Evolutionary conservation across 768 basidiomycete species (phyloP).

Genomic region (Leccinum boreale): DNA sequence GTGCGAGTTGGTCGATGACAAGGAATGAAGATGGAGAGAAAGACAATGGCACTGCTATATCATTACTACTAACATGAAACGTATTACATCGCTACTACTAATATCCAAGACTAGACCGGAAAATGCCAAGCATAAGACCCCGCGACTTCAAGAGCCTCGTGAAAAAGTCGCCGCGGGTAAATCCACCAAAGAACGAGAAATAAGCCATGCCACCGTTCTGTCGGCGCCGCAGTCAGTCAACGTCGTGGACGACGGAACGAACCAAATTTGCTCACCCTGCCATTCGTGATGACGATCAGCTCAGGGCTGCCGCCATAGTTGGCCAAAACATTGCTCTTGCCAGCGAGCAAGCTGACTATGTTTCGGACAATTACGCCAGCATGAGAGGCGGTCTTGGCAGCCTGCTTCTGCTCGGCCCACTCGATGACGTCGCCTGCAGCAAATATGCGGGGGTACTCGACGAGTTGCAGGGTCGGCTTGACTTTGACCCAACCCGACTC

Average conservation of each 20-base stretch:
- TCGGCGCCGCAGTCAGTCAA: slow-evolving; percentile 4
- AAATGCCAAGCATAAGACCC: slow-evolving; percentile 25
- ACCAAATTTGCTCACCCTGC: slow-evolving; percentile 40
- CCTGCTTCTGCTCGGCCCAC: slow-evolving; percentile 61
- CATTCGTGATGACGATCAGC: slow-evolving; percentile 51
- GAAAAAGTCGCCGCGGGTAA: slow-evolving; percentile 44
- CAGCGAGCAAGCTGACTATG: slow-evolving; percentile 41
- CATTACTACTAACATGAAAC: slow-evolving; percentile 15
- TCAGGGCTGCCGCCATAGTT: slow-evolving; percentile 50
- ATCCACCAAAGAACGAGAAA: slow-evolving; percentile 41
- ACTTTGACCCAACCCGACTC: slow-evolving; percentile 48
- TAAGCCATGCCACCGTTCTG: slow-evolving; percentile 42
- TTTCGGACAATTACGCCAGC: slow-evolving; percentile 46
- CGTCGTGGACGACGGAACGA: neutral
- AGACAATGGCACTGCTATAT: slow-evolving; percentile 2
- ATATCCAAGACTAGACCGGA: slow-evolving; percentile 29
- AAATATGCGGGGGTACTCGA: slow-evolving; percentile 50
- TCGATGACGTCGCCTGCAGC: slow-evolving; percentile 67
- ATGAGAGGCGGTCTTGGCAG: slow-evolving; percentile 46
- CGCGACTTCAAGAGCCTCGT: slow-evolving; percentile 40
- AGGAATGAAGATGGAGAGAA: slow-evolving; percentile 7
- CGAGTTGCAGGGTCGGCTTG: slow-evolving; percentile 54
- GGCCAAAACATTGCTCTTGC: slow-evolving; percentile 31
- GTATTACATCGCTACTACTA: slow-evolving; percentile 7
- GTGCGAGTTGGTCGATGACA: slow-evolving; percentile 2